Base-by-base conservation (phyloP, 805 yeast genomes). In the Metschnikowia corniflorae region DNA sequence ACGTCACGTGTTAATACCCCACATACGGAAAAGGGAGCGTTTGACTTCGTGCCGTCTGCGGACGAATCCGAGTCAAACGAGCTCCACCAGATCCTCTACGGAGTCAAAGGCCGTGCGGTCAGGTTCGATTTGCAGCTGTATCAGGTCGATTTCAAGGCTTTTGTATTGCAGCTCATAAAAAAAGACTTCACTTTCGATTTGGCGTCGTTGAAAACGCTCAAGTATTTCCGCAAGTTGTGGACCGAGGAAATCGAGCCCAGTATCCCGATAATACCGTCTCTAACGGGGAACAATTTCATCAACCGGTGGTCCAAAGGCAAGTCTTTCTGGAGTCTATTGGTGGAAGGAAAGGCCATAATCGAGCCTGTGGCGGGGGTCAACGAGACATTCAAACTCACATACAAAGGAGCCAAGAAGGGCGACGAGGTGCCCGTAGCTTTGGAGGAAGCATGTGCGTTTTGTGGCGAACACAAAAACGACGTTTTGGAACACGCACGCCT, bases 311-410 rank as follows among this genome's bases (percentile, higher is more conserved):
- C 55, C 37, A 65, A 63, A 50, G 70, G 68, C 4, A 65, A 63
- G 44, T 51, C 78, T 9, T 71, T 89, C 37, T 67, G 88, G 69
- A 60, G 70, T 30, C 73, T 80, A 13, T 70, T 91, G 44, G 73
- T 84, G 21, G 96, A 88, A 34, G 94, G 94, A 3, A 71, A 82
- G 29, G 87, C 86, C 5, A 70, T 78, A 3, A 80, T 91, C 26
- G 95, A 88, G 59, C 98, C 98, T 0, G 75, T 89, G 7, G 77
- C 86, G 34, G 89, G 91, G 0, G 72, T 82, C 26, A 88, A 89
- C 51, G 94, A 85, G 57, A 75, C 77, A 1, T 82, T 82, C 63
- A 77, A 79, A 49, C 49, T 66, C 23, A 52, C 64, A 1, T 65
- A 66, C 37, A 42, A 43, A 23, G 60, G 54, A 25, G 45, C 37